phyloP scores from a whole-genome alignment of 2,329 filamentous ascomycete species.

The Fonsecaea pedrosoi region DNA sequence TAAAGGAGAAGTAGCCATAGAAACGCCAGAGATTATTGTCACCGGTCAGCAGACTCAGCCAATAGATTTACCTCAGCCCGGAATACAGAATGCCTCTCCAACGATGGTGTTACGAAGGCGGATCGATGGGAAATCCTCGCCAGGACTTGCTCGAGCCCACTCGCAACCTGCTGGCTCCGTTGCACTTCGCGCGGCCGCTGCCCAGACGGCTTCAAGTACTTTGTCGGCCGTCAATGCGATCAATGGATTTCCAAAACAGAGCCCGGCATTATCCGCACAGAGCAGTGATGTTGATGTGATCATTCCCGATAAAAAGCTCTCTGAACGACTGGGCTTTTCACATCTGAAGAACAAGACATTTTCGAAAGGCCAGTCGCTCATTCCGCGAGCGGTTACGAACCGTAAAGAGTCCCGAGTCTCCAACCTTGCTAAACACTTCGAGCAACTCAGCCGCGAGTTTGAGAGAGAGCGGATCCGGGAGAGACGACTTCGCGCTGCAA shows the following conservation, averaged over 20 bases:
- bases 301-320: constrained; percentile 73
- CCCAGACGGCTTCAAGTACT: constrained; percentile 31
- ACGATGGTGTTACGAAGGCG: constrained; percentile 38
- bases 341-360: constrained; percentile 66
- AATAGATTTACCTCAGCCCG: constrained; percentile 8
- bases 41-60: constrained; percentile 2
- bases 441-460: constrained; percentile 94
- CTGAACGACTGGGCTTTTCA: constrained; percentile 72
- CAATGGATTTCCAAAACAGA: constrained; percentile 34
- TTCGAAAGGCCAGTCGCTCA: constrained; percentile 69
- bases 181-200: constrained; percentile 44
- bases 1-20: not conserved
- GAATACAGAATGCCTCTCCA: not conserved
- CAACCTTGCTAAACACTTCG: constrained; percentile 92
- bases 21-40: not conserved
- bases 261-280: constrained; percentile 16
- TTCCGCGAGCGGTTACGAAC: constrained; percentile 80
- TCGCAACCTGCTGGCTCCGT: constrained; percentile 56
- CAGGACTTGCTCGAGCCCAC: constrained; percentile 58
- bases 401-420: constrained; percentile 80
- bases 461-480: constrained; percentile 92
- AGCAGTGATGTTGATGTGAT: constrained; percentile 46
- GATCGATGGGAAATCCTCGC: constrained; percentile 48
- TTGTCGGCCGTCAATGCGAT: constrained; percentile 37
- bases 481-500: constrained; percentile 78